phyloP scores from a whole-genome alignment of 2,329 filamentous ascomycete species.

The Sporothrix pseudoabietina region DNA sequence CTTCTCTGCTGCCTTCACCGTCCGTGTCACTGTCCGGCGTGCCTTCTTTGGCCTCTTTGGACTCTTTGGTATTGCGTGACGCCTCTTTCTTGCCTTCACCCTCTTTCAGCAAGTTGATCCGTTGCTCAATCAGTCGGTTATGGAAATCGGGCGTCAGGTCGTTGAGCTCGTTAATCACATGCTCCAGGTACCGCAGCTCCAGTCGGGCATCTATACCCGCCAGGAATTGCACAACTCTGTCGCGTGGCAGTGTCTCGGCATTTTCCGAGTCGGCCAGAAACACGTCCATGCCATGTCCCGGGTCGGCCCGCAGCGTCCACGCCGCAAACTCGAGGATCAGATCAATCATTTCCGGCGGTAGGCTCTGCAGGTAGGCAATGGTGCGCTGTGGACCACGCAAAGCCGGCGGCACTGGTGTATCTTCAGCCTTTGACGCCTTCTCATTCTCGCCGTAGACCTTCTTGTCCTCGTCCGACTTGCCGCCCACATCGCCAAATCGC shows the following conservation, averaged over 20 bases:
- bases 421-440: background rate
- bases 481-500: conserved; percentile 70
- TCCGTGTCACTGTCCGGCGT: conserved; percentile 38
- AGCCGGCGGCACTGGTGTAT: conserved; percentile 40
- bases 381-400: conserved; percentile 83
- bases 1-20: background rate
- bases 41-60: background rate
- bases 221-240: conserved; percentile 74
- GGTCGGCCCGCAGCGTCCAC: conserved; percentile 77
- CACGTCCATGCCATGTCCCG: conserved; percentile 82
- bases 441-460: background rate
- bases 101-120: conserved; percentile 59
- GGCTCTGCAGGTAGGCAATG: conserved; percentile 83
- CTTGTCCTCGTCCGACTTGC: conserved; percentile 43
- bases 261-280: conserved; percentile 94
- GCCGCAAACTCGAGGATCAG: conserved; percentile 87
- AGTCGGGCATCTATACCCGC: conserved; percentile 68
- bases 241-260: conserved; percentile 81
- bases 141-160: conserved; percentile 86
- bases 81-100: conserved; percentile 34
- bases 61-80: conserved; percentile 29
- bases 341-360: conserved; percentile 85
- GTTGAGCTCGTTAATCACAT: conserved; percentile 83
- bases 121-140: conserved; percentile 74
- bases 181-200: conserved; percentile 82